phyloP scores from a whole-genome alignment of 139 green algal species.

The Volvox reticuliferus region DNA sequence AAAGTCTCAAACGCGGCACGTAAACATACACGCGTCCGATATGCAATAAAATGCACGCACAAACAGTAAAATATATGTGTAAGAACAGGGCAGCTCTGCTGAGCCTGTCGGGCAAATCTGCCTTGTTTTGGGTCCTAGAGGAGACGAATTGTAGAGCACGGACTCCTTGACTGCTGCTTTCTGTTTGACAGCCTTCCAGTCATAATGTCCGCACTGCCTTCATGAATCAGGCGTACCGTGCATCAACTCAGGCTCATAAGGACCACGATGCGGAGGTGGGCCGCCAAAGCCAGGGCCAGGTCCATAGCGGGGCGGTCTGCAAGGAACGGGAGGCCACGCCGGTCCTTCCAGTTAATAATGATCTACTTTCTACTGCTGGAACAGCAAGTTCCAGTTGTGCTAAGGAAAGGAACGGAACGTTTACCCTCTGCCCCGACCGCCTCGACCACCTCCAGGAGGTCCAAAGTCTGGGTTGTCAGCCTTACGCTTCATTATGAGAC shows the following conservation, averaged over 20 bases:
- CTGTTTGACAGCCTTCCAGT: too few species aligned
- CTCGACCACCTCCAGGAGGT: conserved; percentile 2
- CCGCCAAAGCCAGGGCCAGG: conserved; percentile 19
- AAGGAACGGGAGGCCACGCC: not conserved
- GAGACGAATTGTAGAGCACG: too few species aligned
- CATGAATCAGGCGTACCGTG: not conserved
- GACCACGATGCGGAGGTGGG: not conserved
- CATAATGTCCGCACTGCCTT: too few species aligned
- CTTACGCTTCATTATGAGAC: conserved; percentile 19
- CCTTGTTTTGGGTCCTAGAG: too few species aligned
- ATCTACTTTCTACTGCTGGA: not conserved
- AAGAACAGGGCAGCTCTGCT: too few species aligned
- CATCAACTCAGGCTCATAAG: conserved; percentile 20
- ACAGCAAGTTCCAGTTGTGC: not conserved
- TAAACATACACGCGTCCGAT: too few species aligned
- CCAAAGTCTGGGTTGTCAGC: conserved; percentile 30
- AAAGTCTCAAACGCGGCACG: too few species aligned
- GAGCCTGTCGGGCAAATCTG: too few species aligned
- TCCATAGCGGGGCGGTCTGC: conserved; percentile 27
- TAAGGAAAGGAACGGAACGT: not conserved
- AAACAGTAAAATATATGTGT: too few species aligned
- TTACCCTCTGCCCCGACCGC: conserved; percentile 19
- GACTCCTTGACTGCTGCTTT: too few species aligned
- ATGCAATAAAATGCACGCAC: too few species aligned
- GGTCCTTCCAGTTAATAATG: not conserved